Percentiles rank a stretch among this genome's conserved stretches.
Conservation (phyloP, 1,284 basidiomycete genomes). For the Athelia psychrophila region DNA sequence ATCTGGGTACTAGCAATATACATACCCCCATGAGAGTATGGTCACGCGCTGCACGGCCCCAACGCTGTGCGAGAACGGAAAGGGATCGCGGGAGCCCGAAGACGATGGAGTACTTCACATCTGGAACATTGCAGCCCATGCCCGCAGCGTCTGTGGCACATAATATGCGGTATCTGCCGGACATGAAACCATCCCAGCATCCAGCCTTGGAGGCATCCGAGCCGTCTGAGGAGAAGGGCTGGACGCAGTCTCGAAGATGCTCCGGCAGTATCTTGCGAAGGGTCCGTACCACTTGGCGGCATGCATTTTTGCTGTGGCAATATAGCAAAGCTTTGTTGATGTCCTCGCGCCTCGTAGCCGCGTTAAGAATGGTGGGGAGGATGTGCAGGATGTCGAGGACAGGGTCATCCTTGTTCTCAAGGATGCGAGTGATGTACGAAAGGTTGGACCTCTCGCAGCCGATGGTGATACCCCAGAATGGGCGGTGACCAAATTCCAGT, state of each 20-base stretch:
- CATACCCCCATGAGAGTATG: neutral
- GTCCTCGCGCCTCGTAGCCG: neutral
- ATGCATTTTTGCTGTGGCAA: neutral
- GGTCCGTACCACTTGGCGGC: conserved; percentile 5
- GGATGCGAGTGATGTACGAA: conserved; percentile 3
- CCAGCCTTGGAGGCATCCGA: conserved; percentile 6
- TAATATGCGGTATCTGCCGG: conserved; percentile 8
- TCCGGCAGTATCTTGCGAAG: conserved; percentile 10
- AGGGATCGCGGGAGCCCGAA: neutral
- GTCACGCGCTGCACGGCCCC: neutral
- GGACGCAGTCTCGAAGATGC: conserved; percentile 7
- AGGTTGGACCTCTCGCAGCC: conserved; percentile 18
- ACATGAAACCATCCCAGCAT: conserved; percentile 8
- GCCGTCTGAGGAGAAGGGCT: conserved; percentile 8
- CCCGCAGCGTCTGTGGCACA: conserved; percentile 10
- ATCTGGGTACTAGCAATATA: neutral
- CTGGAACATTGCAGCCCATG: neutral
- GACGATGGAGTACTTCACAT: neutral
- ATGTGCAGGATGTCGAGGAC: conserved; percentile 10
- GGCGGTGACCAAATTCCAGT: conserved; percentile 12
- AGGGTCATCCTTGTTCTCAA: conserved; percentile 14
- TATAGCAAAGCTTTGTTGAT: neutral
- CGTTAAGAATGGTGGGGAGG: conserved; percentile 1
- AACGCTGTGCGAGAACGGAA: neutral
- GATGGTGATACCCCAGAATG: conserved; percentile 21